A percentile compares a stretch with the other conserved stretches of the same genome.
phyloP scores from a whole-genome alignment of 208 protist species.

The Leishmania tarentolae region DNA sequence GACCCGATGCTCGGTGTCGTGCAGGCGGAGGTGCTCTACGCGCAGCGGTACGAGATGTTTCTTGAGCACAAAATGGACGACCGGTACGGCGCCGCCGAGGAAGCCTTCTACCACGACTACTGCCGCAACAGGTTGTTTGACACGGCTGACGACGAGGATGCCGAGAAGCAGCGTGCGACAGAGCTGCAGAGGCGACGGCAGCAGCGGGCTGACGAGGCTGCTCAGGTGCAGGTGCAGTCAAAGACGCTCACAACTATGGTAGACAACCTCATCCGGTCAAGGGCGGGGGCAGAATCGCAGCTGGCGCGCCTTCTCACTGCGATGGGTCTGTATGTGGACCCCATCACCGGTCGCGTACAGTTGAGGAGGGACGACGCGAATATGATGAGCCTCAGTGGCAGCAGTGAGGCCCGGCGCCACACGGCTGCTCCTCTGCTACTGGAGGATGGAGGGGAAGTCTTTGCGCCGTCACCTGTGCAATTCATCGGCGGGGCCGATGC shows the following conservation, averaged over 20 bases:
- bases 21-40: slow-evolving; percentile 43
- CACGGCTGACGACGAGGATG: slow-evolving; percentile 18
- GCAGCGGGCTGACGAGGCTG: slow-evolving; percentile 30
- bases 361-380: neutral
- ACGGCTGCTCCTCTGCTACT: neutral
- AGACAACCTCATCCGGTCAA: slow-evolving; percentile 58
- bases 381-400: neutral
- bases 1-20: slow-evolving; percentile 27
- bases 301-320: slow-evolving; percentile 50
- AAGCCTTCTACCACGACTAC: slow-evolving; percentile 58
- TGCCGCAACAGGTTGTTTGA: slow-evolving; percentile 22
- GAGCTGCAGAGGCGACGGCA: slow-evolving; percentile 16
- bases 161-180: slow-evolving; percentile 7
- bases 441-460: slow-evolving; percentile 2
- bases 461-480: slow-evolving; percentile 22
- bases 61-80: slow-evolving; percentile 62
- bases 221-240: slow-evolving; percentile 35
- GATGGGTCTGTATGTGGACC: slow-evolving; percentile 67
- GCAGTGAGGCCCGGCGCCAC: neutral
- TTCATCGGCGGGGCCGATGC: slow-evolving; percentile 11
- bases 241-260: slow-evolving; percentile 60
- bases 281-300: slow-evolving; percentile 38
- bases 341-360: slow-evolving; percentile 33
- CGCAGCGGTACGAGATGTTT: slow-evolving; percentile 64
- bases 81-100: slow-evolving; percentile 62